Evolutionary conservation across 176 grass and related monocot genomes (phyloP).

Genomic region (Carex scoparia): DNA sequence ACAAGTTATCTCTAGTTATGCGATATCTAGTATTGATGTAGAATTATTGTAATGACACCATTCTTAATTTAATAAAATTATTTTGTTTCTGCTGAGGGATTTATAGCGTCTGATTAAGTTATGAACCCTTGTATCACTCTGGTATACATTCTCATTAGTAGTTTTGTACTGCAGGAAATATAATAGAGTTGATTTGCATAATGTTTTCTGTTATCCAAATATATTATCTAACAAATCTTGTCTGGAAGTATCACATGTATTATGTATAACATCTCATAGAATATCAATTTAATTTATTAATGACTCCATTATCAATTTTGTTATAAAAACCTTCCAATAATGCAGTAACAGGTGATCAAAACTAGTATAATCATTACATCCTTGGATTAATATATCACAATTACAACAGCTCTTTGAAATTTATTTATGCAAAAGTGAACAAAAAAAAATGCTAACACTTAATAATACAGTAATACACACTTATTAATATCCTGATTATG

Average conservation of each 20-base stretch:
- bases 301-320: neutral
- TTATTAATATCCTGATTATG: neutral
- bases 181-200: neutral
- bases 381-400: neutral
- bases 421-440: neutral
- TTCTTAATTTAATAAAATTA: slow-evolving; percentile 18
- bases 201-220: neutral
- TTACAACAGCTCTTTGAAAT: neutral
- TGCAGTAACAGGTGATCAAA: neutral
- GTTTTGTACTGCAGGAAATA: neutral
- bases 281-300: neutral
- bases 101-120: neutral
- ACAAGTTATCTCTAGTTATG: slow-evolving; percentile 23
- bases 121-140: neutral
- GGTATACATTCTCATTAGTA: too few species aligned
- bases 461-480: neutral
- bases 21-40: neutral
- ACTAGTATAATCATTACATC: neutral
- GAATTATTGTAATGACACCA: neutral
- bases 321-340: neutral
- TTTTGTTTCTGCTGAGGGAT: slow-evolving; percentile 5
- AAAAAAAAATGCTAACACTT: neutral
- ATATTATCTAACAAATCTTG: neutral
- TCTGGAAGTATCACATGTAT: neutral
- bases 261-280: neutral